A percentile compares a stretch with the other conserved stretches of the same genome.
Conservation (phyloP, 75 land plant genomes). For the Isoetes taiwanensis region DNA sequence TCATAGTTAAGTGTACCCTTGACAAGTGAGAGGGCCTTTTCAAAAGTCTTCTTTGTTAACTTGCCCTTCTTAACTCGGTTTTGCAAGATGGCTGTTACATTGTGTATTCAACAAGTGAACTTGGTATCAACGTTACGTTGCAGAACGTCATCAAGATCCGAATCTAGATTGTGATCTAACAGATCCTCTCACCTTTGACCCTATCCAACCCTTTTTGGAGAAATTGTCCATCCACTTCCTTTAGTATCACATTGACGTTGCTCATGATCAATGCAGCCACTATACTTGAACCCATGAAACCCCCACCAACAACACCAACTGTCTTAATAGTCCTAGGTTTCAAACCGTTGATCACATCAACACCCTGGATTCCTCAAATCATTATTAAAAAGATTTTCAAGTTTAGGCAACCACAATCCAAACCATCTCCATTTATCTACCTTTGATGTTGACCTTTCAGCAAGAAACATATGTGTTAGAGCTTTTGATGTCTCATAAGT, state of each 20-base stretch:
- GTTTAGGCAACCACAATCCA: not conserved
- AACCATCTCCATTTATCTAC: no score
- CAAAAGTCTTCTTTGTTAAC: constrained; percentile 67
- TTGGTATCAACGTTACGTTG: no score
- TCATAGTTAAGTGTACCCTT: constrained; percentile 62
- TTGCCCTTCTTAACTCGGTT: constrained; percentile 88
- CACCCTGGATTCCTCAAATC: not conserved
- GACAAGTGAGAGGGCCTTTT: constrained; percentile 59
- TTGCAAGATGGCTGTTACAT: constrained; percentile 88
- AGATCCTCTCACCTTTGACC: not conserved
- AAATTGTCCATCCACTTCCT: constrained; percentile 1
- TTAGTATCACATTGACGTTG: not conserved
- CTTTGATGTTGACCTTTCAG: constrained; percentile 13
- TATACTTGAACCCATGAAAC: not conserved
- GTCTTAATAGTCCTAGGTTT: not conserved
- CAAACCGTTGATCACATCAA: constrained; percentile 49
- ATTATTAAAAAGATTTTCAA: not conserved
- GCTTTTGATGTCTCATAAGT: constrained; percentile 49
- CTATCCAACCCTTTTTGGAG: not conserved
- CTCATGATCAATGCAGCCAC: not conserved
- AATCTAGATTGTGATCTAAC: no score
- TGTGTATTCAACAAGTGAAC: no score
- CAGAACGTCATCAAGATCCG: no score
- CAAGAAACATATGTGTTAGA: constrained; percentile 74
- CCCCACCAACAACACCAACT: constrained; percentile 1